Percentiles rank a stretch among this genome's conserved stretches.
Evolutionary conservation across 2,329 filamentous ascomycete genomes (phyloP).

Genomic region (Gnomoniopsis smithogilvyi): DNA sequence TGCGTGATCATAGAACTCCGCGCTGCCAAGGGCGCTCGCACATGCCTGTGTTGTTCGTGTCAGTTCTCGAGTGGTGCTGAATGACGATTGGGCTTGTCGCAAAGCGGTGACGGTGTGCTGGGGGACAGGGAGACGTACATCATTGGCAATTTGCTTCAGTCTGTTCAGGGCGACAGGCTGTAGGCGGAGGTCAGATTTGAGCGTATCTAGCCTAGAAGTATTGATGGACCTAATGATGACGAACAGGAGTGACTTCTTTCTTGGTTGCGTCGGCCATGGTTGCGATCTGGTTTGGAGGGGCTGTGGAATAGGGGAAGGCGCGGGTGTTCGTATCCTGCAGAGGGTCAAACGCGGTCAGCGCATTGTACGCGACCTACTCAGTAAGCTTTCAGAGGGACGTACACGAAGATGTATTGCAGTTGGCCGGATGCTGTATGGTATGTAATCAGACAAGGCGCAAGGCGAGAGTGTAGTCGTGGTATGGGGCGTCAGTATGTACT

Average conservation of each 20-base stretch:
- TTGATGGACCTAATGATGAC: not conserved
- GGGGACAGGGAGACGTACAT: constrained; percentile 53
- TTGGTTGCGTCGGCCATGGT: constrained; percentile 15
- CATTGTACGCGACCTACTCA: not conserved
- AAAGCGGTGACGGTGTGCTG: constrained; percentile 1
- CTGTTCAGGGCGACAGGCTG: constrained; percentile 75
- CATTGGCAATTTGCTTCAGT: constrained; percentile 80
- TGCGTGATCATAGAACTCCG: constrained; percentile 81
- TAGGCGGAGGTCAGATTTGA: constrained; percentile 5
- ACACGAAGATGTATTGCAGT: not conserved
- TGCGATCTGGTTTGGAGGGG: not conserved
- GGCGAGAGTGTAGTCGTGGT: not conserved
- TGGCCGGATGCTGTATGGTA: not conserved
- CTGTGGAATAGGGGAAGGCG: constrained; percentile 11
- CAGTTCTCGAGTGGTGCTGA: not conserved
- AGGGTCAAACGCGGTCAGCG: not conserved
- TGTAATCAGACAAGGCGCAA: not conserved
- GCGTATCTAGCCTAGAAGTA: too few relatives aligned
- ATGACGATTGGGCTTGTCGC: not conserved
- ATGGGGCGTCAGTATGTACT: not conserved
- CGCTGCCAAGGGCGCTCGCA: constrained; percentile 68
- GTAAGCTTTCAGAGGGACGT: not conserved
- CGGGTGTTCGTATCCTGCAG: not conserved
- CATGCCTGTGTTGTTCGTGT: constrained; percentile 62
- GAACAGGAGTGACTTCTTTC: constrained; percentile 15